These are phyloP conservation scores for Ramaria sp. DNA, from an alignment of 768 basidiomycete genomes.

Conservation along the genomic window DNA sequence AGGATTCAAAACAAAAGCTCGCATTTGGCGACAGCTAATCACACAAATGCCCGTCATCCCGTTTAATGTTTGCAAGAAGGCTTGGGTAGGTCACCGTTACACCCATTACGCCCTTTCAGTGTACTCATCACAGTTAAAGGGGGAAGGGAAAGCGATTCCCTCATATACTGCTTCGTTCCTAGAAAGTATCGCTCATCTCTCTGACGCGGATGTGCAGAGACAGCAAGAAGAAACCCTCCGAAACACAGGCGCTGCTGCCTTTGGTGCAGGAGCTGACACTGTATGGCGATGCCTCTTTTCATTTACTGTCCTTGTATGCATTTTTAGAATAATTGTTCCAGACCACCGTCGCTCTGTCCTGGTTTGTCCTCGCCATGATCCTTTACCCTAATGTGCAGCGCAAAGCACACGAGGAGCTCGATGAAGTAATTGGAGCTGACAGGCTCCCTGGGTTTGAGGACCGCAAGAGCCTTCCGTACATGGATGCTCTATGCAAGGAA, in stretches of 20 bases:
- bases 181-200: not conserved
- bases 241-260: not conserved
- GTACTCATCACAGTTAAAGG: not conserved
- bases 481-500: conserved; percentile 4
- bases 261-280: conserved; percentile 16
- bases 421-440: conserved; percentile 7
- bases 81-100: conserved; percentile 18
- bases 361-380: conserved; percentile 13
- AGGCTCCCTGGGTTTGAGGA: conserved; percentile 10
- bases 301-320: not conserved
- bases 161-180: not conserved
- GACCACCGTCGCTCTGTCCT: not conserved
- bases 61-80: conserved; percentile 34
- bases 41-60: conserved; percentile 22
- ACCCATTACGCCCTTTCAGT: not conserved
- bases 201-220: not conserved
- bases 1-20: conserved; percentile 23
- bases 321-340: not conserved
- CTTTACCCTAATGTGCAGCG: conserved; percentile 8
- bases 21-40: conserved; percentile 17
- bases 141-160: not conserved
- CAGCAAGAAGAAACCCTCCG: conserved; percentile 2
- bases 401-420: conserved; percentile 12
- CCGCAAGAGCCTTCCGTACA: conserved; percentile 3
- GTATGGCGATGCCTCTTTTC: conserved; percentile 13